These are phyloP conservation scores for Microstroma glucosiphilum DNA, from an alignment of 1,284 basidiomycete genomes.

Conservation along the genomic window DNA sequence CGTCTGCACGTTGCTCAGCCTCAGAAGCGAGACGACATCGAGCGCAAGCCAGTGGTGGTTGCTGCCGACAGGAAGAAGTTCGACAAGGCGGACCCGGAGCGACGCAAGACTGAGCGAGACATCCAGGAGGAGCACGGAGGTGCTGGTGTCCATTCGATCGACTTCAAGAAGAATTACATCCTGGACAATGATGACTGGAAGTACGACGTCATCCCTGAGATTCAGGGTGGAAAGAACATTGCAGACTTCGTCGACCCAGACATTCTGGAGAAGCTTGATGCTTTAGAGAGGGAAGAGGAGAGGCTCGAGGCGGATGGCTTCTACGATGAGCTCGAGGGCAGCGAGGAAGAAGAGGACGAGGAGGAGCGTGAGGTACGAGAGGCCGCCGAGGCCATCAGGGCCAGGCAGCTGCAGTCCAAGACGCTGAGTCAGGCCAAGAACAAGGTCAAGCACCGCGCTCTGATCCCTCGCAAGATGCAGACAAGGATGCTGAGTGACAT, in stretches of 20 bases:
- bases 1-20: slow-evolving; percentile 47
- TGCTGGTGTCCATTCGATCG: slow-evolving; percentile 49
- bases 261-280: slow-evolving; percentile 91
- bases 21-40: slow-evolving; percentile 42
- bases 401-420: slow-evolving; percentile 64
- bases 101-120: slow-evolving; percentile 42
- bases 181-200: slow-evolving; percentile 92
- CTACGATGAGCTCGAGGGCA: slow-evolving; percentile 75
- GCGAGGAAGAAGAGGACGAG: slow-evolving; percentile 74
- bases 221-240: slow-evolving; percentile 96
- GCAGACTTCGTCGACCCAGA: slow-evolving; percentile 99
- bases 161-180: slow-evolving; percentile 69
- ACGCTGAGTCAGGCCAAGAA: slow-evolving; percentile 77
- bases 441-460: slow-evolving; percentile 78
- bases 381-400: slow-evolving; percentile 62
- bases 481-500: slow-evolving; percentile 82
- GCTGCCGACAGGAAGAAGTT: slow-evolving; percentile 41
- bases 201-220: slow-evolving; percentile 88
- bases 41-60: slow-evolving; percentile 41
- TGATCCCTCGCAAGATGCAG: slow-evolving; percentile 67
- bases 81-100: slow-evolving; percentile 39
- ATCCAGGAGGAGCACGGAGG: slow-evolving; percentile 48
- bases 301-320: slow-evolving; percentile 85
- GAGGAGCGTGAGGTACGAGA: slow-evolving; percentile 79
- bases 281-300: slow-evolving; percentile 94